Evolutionary conservation across 2,329 filamentous ascomycete genomes (phyloP), one percentile per base, ranked within the genome.

Genomic region (Colletotrichum sp.): DNA sequence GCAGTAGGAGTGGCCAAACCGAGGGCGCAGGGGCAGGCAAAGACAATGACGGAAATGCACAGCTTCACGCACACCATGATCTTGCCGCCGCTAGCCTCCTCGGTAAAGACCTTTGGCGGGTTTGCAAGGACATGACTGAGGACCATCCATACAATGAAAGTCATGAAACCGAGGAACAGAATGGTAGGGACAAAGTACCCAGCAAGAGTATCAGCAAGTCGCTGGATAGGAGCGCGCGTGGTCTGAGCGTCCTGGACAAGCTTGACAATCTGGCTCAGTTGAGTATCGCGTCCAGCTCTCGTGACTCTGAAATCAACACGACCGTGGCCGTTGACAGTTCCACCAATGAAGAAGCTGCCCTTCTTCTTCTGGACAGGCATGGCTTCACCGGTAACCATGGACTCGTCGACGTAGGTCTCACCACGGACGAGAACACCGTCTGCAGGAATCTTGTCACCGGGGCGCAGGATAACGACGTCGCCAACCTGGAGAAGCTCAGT

Each of bases 221-320:
- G 92, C 84, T 99, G 97, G 76, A 99, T 99, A 0, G 97, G 97
- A 9, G 97, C 97, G 52, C 97, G 92, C 68, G 93, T 96, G 4
- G 96, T 99, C 84, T 99, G 97, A 5, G 97, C 97, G 83, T 98
- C 95, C 85, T 99, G 97, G 0, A 99, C 97, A n/a, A 99, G 91
- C 84, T 96, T 97, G 78, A 99, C 97, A 79, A 99, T 99, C 85
- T 99, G 97, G 85, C 96, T 98, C 72, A 99, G 93, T 84, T 99
- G 96, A 1, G 97, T 99, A 82, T 99, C 96, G 77, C 96, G 94
- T 65, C 97, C 97, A 44, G 96, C 96, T 80, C 96, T 92, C 5
- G 95, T 98, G 75, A 99, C 97, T 59, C 95, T 93, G 85, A 99
- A 97, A 83, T 99, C 97, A 52, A 98, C 88, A 64, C 96, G 93